phyloP scores from a whole-genome alignment of 441 rosid genomes.

The Erodium chrysanthum region DNA sequence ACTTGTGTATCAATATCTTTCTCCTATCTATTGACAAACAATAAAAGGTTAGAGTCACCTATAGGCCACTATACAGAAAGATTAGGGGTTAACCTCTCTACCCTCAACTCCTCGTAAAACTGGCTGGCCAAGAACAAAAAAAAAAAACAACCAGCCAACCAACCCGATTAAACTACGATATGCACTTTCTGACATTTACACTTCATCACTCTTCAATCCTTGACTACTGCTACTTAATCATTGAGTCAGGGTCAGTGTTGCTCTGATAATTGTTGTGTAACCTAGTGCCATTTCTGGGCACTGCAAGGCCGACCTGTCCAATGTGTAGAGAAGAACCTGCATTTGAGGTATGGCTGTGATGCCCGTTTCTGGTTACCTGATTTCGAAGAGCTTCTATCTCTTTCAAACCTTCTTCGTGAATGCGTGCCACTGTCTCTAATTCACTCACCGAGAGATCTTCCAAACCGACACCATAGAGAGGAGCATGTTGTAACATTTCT shows the following conservation, averaged over 20 bases:
- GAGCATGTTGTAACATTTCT: conserved; percentile 5
- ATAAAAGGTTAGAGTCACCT: neutral
- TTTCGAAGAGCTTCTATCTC: neutral
- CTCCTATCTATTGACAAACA: neutral
- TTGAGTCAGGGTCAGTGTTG: neutral
- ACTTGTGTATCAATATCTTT: no score
- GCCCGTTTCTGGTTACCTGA: neutral
- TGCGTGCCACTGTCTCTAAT: neutral
- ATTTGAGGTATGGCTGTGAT: neutral
- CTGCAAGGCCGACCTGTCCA: neutral
- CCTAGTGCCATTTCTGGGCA: no score
- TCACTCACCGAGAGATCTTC: neutral
- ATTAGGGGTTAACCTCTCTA: neutral
- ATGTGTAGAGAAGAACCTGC: neutral
- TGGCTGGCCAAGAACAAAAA: neutral
- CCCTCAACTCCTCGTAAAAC: neutral
- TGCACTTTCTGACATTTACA: neutral
- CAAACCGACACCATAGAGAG: conserved; percentile 5
- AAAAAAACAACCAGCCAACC: neutral
- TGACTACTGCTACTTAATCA: neutral
- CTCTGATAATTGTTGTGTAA: neutral
- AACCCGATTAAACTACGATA: neutral
- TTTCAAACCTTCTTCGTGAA: conserved; percentile 2
- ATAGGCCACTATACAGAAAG: neutral
- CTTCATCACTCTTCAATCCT: neutral